These are phyloP conservation scores for Inonotus obliquus DNA, from an alignment of 1,284 basidiomycete species.

Conservation along the genomic window DNA sequence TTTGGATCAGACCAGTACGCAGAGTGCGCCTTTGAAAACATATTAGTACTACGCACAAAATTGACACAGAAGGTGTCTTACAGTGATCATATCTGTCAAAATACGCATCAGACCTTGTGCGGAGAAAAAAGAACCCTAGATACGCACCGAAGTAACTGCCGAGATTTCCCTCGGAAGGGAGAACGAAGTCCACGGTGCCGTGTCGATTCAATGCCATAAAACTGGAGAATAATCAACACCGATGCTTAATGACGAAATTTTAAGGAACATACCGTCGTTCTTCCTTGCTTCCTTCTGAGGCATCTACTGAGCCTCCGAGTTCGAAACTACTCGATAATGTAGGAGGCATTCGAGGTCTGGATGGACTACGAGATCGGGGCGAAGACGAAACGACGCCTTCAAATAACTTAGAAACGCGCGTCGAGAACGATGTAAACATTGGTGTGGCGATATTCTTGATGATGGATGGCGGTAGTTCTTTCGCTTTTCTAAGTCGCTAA, in stretches of 20 bases:
- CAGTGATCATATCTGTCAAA: constrained; percentile 27
- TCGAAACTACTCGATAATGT: constrained; percentile 21
- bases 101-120: background rate
- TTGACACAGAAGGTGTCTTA: constrained; percentile 12
- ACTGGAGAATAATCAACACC: constrained; percentile 14
- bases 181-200: constrained; percentile 28
- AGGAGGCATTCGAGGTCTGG: constrained; percentile 16
- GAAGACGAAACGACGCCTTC: constrained; percentile 20
- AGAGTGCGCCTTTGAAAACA: constrained; percentile 25
- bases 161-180: constrained; percentile 27
- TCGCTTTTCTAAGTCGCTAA: constrained; percentile 26
- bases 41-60: background rate
- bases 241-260: background rate
- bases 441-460: constrained; percentile 39
- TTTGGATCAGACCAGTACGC: constrained; percentile 28
- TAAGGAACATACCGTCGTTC: constrained; percentile 24
- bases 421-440: constrained; percentile 30
- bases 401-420: constrained; percentile 24
- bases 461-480: constrained; percentile 33
- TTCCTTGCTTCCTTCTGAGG: constrained; percentile 24
- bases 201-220: constrained; percentile 29
- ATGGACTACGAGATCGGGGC: constrained; percentile 16
- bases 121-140: background rate
- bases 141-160: constrained; percentile 27
- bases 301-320: constrained; percentile 19